Evolutionary conservation across 768 basidiomycete genomes (phyloP), one percentile per base, ranked within the genome.

Genomic region (Leccinum longicurvipes): DNA sequence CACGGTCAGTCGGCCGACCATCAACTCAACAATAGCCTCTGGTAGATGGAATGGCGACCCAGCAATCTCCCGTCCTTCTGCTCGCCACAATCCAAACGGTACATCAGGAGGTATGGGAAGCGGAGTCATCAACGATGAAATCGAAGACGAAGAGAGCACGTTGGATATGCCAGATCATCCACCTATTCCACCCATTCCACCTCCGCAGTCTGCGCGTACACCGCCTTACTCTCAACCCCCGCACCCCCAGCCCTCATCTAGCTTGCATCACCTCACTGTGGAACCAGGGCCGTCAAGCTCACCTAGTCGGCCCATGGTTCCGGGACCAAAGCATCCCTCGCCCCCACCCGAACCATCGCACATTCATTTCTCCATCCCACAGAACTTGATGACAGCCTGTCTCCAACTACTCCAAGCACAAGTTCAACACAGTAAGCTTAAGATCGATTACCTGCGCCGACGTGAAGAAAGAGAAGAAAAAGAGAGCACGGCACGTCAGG

Each of bases 391-490:
- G 51, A 69, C 76, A 24, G 76, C 81, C 15, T 84, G 80, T 58
- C 67, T 84, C 64, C 82, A 86, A 58, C 78, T 82, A 56, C 70
- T 90, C 39, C 84, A 84, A 58, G 75, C 82, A 41, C 89, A 90
- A 64, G 80, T 79, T 23, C 86, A 89, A 61, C 82, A 86, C 32
- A 81, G 80, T 57, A 85, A 85, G 69, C 77, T 82, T 72, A 86
- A 86, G 64, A 76, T 88, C 42, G 89, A 89, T 55, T 84, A 84
- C 60, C 62, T 89, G 65, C 79, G 82, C 53, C 73, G 85, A 57
- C 76, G 83, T 19, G 87, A 89, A 58, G 86, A 87, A 60, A 74
- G 87, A n/a, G 85, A 87, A 62, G 82, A 84, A 59, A 79, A 76
- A 61, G 84, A 86, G 58, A 80, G 80, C 50, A 56, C 60, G 0